Base-by-base conservation (phyloP, 1,284 basidiomycete genomes). In the Schizophyllum amplum region DNA sequence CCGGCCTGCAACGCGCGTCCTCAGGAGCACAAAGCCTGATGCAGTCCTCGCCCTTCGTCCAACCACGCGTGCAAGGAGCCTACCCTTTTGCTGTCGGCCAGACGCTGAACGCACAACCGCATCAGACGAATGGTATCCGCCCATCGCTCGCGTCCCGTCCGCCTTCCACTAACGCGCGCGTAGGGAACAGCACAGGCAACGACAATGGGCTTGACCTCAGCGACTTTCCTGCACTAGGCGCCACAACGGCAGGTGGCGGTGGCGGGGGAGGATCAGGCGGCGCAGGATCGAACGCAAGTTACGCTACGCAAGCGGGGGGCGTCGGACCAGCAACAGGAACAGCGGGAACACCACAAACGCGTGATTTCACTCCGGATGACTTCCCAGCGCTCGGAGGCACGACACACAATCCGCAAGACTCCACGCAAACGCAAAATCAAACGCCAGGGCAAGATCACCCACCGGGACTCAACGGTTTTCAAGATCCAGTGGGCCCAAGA, bases 191-290 rank as follows among this genome's bases (percentile, higher is more conserved):
- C 84, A n/a, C 48, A 21, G 22, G 72, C 81, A 26, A 83, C 79
- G 65, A 88, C 90, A 65, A 81, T 85, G 57, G 86, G n/a, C 80
- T 92, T 54, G 90, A 92, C 75, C 88, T 83, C 33, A 92, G 87
- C 66, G 90, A 92, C 70, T 92, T 92, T 65, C 90, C 90, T 11
- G 90, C 88, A 24, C 78, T 92, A 11, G 88, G 89, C 50, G 84
- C 88, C 52, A 72, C 77, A 55, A 72, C 72, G 17, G 70, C 72
- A 56, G 72, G 72, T 60, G 79, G 83, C 58, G 89, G 87, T 65
- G 90, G 90, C 70, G 87, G 88, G 51, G 86, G 76, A 59, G 87
- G 90, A 67, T 86, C 86, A 21, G 87, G 86, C 47, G 86, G 83
- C 42, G 81, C 77, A 21, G 69, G 17, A 65, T 63, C 60, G 72